A percentile compares a stretch with the other conserved stretches of the same genome.
These are phyloP conservation scores for Cubamyces lactineus DNA, from an alignment of 768 basidiomycete genomes.

Conservation along the genomic window DNA sequence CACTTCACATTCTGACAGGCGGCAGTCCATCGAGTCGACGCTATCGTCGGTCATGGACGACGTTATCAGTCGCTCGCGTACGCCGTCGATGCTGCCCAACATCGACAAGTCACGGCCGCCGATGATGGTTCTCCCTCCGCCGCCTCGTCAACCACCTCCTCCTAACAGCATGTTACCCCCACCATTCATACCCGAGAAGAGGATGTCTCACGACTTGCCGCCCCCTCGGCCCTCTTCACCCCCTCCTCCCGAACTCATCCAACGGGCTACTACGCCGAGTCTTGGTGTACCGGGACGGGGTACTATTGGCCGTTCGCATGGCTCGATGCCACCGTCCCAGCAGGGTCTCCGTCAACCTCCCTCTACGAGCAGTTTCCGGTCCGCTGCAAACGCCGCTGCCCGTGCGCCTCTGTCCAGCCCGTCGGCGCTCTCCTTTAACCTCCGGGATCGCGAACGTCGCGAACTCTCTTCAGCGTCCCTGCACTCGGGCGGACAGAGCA, in stretches of 20 bases:
- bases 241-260: slow-evolving; percentile 89
- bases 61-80: slow-evolving; percentile 55
- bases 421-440: slow-evolving; percentile 51
- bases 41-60: slow-evolving; percentile 57
- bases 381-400: slow-evolving; percentile 63
- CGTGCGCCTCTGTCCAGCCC: slow-evolving; percentile 51
- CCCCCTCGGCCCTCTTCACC: slow-evolving; percentile 92
- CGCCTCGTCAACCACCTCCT: slow-evolving; percentile 76
- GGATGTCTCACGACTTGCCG: slow-evolving; percentile 58
- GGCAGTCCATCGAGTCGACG: slow-evolving; percentile 74
- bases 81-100: slow-evolving; percentile 57
- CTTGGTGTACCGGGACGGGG: slow-evolving; percentile 63
- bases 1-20: slow-evolving; percentile 58
- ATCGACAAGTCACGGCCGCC: slow-evolving; percentile 84
- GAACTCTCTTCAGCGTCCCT: slow-evolving; percentile 73
- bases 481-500: slow-evolving; percentile 61
- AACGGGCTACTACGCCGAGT: slow-evolving; percentile 87
- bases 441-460: slow-evolving; percentile 55
- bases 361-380: slow-evolving; percentile 84
- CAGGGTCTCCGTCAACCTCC: slow-evolving; percentile 69
- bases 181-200: slow-evolving; percentile 72
- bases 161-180: slow-evolving; percentile 79
- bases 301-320: slow-evolving; percentile 57
- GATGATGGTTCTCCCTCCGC: slow-evolving; percentile 77
- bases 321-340: slow-evolving; percentile 74